A percentile compares a stretch with the other conserved stretches of the same genome.
Evolutionary conservation across 2,329 filamentous ascomycete species (phyloP).

Genomic region (Colletotrichum sublineola): DNA sequence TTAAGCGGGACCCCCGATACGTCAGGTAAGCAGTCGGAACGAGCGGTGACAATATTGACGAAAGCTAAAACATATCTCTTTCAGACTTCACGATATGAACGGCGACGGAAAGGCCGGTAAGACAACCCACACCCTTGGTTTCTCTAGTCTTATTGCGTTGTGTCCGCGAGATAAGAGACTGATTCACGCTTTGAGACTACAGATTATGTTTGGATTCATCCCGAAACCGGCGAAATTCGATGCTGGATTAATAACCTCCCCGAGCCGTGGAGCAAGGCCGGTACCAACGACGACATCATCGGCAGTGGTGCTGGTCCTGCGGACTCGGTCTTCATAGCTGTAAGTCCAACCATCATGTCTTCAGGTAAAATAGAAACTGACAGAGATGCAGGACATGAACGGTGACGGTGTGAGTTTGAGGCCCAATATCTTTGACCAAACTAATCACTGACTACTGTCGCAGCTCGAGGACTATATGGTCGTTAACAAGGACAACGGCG

Average conservation of each 20-base stretch:
- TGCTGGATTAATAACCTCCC: slow-evolving; percentile 44
- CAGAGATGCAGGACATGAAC: slow-evolving; percentile 41
- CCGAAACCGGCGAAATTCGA: slow-evolving; percentile 32
- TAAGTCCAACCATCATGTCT: slow-evolving; percentile 3
- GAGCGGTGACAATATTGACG: background rate
- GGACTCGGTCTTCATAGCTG: slow-evolving; percentile 34
- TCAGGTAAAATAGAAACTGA: slow-evolving; percentile 8
- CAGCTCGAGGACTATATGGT: slow-evolving; percentile 44
- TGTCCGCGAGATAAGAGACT: background rate
- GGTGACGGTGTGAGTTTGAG: slow-evolving; percentile 42
- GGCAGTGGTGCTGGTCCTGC: slow-evolving; percentile 34
- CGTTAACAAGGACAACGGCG: slow-evolving; percentile 35
- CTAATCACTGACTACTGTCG: background rate
- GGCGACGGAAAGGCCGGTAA: slow-evolving; percentile 43
- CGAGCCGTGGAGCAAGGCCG: slow-evolving; percentile 37
- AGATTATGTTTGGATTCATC: slow-evolving; percentile 44
- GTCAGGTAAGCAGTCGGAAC: slow-evolving; percentile 12
- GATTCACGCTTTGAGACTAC: background rate
- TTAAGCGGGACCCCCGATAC: slow-evolving; percentile 11
- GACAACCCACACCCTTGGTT: background rate
- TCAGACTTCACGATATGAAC: slow-evolving; percentile 43
- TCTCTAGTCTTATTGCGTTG: background rate
- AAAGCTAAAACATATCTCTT: background rate
- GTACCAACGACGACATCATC: slow-evolving; percentile 40
- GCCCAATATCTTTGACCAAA: background rate